These are phyloP conservation scores for Puccinellia tenuiflora DNA, from an alignment of 176 grass and related monocot species.

Conservation along the genomic window DNA sequence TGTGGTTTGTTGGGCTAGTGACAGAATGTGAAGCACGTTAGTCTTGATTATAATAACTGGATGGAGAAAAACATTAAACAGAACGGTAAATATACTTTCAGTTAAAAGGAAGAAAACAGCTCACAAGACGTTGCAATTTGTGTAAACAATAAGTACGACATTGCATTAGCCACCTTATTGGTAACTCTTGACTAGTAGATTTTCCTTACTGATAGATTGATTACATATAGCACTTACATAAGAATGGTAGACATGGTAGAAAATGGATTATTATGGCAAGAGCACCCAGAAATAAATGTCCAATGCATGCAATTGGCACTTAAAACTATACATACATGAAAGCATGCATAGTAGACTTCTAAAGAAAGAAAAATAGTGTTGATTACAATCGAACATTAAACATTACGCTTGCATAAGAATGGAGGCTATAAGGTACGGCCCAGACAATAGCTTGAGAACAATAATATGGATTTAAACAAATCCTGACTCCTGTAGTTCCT, in stretches of 20 bases:
- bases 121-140: no score
- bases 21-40: slow-evolving; percentile 16
- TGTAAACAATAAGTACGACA: no score
- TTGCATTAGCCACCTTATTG: neutral
- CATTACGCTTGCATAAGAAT: neutral
- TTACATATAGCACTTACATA: neutral
- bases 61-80: neutral
- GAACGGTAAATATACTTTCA: neutral
- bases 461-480: neutral
- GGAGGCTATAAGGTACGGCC: neutral
- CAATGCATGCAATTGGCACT: neutral
- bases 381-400: neutral
- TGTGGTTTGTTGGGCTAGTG: slow-evolving; percentile 24
- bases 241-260: neutral
- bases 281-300: neutral
- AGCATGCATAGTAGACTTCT: neutral
- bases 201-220: neutral
- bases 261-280: neutral
- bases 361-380: neutral
- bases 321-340: slow-evolving; percentile 2
- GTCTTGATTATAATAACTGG: neutral
- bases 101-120: neutral
- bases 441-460: neutral
- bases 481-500: neutral
- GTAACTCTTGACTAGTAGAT: neutral